Evolutionary conservation across 1,139 yeast genomes (phyloP), one percentile per base, ranked within the genome.

Genomic region (Debaryomycetaceae sp.): DNA sequence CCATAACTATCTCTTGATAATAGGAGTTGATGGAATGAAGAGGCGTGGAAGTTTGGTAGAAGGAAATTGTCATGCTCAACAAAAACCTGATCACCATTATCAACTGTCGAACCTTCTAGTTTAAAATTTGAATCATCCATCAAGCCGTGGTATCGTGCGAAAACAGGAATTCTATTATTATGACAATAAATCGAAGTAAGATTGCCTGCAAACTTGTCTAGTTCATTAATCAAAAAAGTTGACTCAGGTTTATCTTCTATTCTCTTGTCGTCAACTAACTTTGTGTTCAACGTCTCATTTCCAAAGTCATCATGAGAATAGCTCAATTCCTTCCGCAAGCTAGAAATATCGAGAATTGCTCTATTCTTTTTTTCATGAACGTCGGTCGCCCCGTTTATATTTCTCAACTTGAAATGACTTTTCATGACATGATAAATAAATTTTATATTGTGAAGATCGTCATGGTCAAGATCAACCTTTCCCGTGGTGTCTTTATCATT

Each of bases 21-120:
- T 5, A 72, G 54, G 0, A 75, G 63, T 43, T 72, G 76, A 42
- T 55, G 58, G 48, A 62, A 74, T 1, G 68, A 56, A 14, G 49
- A 55, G 9, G 75, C 70, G 39, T 63, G 62, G 44, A 55, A 73
- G 22, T 63, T 55, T 1, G 78, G 77, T 4, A 72, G 51, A 36
- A 74, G 54, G 22, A 59, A 20, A 49, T 73, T 73, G 40, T 72
- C 58, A 51, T 74, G 78, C 2, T 62, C 51, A 6, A 74, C 60
- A n/a, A 63, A 46, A 1, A 65, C 73, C 30, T 57, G 60, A 46
- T 68, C 75, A 1, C 27, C 34, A 6, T 42, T 34, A 5, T 39
- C 49, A 17, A 45, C 50, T 13, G 22, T 23, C 17, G 5, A 6
- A 22, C 13, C 22, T 9, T 42, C 43, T 2, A 17, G 2, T 44